These are phyloP conservation scores for Raddia distichophylla DNA, from an alignment of 176 grass and related monocot genomes.

Conservation along the genomic window DNA sequence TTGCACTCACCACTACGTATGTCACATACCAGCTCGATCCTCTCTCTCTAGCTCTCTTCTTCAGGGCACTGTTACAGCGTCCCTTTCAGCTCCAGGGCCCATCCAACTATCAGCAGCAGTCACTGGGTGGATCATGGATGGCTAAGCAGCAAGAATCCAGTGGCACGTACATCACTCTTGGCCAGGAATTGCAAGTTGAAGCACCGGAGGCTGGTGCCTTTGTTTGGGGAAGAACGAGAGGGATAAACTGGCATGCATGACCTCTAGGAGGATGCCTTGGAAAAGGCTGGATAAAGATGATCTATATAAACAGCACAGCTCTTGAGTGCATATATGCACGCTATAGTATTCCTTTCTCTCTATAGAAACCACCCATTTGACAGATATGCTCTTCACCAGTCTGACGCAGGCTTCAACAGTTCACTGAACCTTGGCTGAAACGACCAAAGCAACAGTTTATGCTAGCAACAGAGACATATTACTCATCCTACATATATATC, in stretches of 20 bases:
- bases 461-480: neutral
- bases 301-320: neutral
- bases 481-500: neutral
- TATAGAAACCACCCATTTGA: constrained; percentile 21
- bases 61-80: constrained; percentile 41
- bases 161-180: constrained; percentile 29
- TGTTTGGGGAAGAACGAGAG: neutral
- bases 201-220: constrained; percentile 23
- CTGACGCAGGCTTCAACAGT: neutral
- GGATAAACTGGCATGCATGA: neutral
- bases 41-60: constrained; percentile 17
- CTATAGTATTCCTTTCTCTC: constrained; percentile 6
- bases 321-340: constrained; percentile 3
- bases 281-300: constrained; percentile 20
- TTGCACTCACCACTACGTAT: constrained; percentile 47
- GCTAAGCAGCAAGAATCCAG: constrained; percentile 33
- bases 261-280: constrained; percentile 5
- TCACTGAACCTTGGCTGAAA: neutral
- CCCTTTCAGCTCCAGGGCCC: constrained; percentile 40
- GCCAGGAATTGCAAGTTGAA: constrained; percentile 31
- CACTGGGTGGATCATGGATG: constrained; percentile 44
- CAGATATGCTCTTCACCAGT: constrained; percentile 5
- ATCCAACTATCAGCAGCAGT: constrained; percentile 37
- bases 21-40: constrained; percentile 16
- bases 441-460: neutral